Base-by-base conservation (phyloP, 1,284 basidiomycete genomes). In the Malassezia furfur region DNA sequence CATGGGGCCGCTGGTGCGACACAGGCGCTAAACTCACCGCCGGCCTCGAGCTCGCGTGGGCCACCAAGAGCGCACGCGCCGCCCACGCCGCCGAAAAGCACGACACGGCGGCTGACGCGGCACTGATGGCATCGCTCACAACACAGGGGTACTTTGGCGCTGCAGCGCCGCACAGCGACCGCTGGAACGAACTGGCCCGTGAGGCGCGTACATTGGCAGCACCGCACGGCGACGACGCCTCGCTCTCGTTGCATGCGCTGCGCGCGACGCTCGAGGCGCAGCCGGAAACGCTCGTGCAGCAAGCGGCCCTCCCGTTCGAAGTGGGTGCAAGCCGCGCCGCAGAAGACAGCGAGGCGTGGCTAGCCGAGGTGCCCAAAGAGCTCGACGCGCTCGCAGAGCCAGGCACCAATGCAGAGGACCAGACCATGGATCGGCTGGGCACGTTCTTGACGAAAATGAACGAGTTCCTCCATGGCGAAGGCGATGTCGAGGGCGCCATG, bases 21-120 rank as follows among this genome's bases (percentile, higher is more conserved):
- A 49, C 65, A 2, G 70, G 70, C 7, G 63, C 65, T 35, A 72
- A 72, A 50, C 60, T 72, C 17, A 59, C 63, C 50, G 61, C 61
- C 39, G 70, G 70, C 6, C 45, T 72, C 12, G 69, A 71, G 25
- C 65, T 72, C 60, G 52, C 58, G 1, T 67, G 63, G 52, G 53
- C 56, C 32, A 40, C 43, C 25, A n/a, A 48, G 15, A 6, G 11
- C 31, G n/a, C 35, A 25, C 14, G 21, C 17, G 31, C 43, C n/a
- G 49, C 34, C n/a, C 4, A 30, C 25, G 34, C 32, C 21, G 19
- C 9, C 17, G 25, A 15, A 14, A 28, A 31, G 25, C 17, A 22
- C 8, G 34, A 46, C 22, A 5, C 54, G 1, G 19, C 35, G 9
- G 48, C 51, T 3, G 57, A 57, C 10, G 47, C 62, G 15, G 45